A percentile compares a stretch with the other conserved stretches of the same genome.
Conservation (phyloP, 805 yeast species). For the Saturnispora ahearnii region DNA sequence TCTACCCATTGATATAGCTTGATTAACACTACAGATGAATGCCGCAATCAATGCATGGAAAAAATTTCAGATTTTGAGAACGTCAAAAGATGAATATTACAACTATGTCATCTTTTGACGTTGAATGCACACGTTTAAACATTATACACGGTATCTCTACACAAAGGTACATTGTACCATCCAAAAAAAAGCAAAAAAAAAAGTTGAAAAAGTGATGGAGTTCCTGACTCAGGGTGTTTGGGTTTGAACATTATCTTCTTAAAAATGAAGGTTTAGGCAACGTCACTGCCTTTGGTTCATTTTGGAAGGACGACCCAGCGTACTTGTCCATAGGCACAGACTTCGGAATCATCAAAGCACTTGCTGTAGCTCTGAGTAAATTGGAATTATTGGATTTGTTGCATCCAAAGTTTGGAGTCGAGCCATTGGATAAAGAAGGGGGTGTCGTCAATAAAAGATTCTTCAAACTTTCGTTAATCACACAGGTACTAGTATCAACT, state of each 20-base stretch:
- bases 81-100: not conserved
- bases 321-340: conserved; percentile 25
- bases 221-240: not conserved
- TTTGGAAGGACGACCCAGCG: conserved; percentile 51
- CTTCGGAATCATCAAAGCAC: conserved; percentile 10
- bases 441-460: not conserved
- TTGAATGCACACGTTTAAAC: not conserved
- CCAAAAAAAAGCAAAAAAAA: not conserved
- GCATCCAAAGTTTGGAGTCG: conserved; percentile 12
- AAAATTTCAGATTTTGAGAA: not conserved
- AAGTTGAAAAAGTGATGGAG: not conserved
- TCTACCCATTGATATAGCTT: not conserved
- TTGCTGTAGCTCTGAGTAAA: conserved; percentile 7
- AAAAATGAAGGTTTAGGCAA: conserved; percentile 47
- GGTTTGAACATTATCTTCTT: not conserved
- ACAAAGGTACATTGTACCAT: not conserved
- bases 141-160: not conserved
- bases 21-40: not conserved
- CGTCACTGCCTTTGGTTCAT: conserved; percentile 47
- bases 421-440: conserved; percentile 13
- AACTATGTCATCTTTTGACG: not conserved
- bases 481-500: not conserved
- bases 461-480: not conserved
- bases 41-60: not conserved
- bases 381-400: not conserved